phyloP scores from a whole-genome alignment of 768 basidiomycete genomes.

The Sutorius australiensis region DNA sequence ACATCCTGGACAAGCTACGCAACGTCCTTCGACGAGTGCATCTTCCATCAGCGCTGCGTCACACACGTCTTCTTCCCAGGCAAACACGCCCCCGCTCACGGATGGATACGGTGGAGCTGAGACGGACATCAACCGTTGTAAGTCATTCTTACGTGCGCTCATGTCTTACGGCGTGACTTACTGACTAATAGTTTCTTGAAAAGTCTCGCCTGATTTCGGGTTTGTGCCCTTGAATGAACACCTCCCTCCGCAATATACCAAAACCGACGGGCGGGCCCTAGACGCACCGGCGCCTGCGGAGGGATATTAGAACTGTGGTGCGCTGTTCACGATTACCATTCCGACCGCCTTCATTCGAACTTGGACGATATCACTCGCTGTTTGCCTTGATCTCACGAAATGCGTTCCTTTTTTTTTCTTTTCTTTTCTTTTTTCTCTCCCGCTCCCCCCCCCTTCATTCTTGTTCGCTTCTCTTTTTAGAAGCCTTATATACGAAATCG shows the following conservation, averaged over 20 bases:
- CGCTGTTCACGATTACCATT: slow-evolving; percentile 26
- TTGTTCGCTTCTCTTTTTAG: slow-evolving; percentile 27
- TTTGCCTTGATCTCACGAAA: slow-evolving; percentile 32
- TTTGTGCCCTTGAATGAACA: slow-evolving; percentile 82
- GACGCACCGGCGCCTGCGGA: slow-evolving; percentile 21
- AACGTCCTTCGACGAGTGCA: slow-evolving; percentile 68
- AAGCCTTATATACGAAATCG: slow-evolving; percentile 33
- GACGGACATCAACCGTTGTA: slow-evolving; percentile 80
- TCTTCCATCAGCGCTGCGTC: slow-evolving; percentile 75
- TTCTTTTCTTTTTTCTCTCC: neutral
- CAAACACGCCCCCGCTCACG: slow-evolving; percentile 72
- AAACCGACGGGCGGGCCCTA: slow-evolving; percentile 51
- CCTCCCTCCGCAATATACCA: slow-evolving; percentile 60
- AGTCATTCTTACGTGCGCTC: slow-evolving; percentile 40
- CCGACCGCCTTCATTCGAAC: slow-evolving; percentile 32
- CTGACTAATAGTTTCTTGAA: slow-evolving; percentile 43
- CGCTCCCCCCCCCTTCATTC: slow-evolving; percentile 12
- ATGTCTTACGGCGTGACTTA: slow-evolving; percentile 40
- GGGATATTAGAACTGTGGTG: slow-evolving; percentile 30
- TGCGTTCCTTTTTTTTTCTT: slow-evolving; percentile 28
- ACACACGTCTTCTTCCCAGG: slow-evolving; percentile 74
- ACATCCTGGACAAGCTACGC: slow-evolving; percentile 29
- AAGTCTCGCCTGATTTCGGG: slow-evolving; percentile 81
- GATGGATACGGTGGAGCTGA: slow-evolving; percentile 60
- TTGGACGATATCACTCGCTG: slow-evolving; percentile 29